Conservation (phyloP, 2,329 filamentous ascomycete species). For the Colletotrichum gloeosporioides region DNA sequence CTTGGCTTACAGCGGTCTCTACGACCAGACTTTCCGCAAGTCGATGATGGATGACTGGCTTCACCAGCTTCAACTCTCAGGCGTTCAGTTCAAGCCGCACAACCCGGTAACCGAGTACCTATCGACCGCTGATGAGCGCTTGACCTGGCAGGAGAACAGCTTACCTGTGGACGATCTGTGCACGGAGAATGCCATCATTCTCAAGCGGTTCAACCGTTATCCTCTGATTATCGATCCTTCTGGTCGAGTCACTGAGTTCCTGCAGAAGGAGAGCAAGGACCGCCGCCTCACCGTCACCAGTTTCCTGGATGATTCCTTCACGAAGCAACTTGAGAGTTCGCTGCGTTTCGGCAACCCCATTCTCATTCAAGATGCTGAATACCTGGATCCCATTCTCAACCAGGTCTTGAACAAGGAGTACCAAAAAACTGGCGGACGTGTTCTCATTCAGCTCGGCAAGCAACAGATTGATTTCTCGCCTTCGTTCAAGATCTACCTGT, state of each 20-base stretch:
- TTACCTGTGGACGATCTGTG: constrained; percentile 96
- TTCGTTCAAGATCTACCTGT: constrained; percentile 92
- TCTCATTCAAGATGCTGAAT: constrained; percentile 96
- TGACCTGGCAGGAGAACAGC: constrained; percentile 93
- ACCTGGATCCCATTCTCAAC: constrained; percentile 95
- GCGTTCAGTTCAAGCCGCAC: constrained; percentile 88
- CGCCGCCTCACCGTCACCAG: constrained; percentile 94
- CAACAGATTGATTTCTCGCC: constrained; percentile 99
- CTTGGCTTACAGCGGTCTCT: constrained; percentile 94
- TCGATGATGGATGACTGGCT: constrained; percentile 98
- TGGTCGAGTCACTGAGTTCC: constrained; percentile 90
- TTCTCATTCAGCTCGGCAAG: constrained; percentile 96
- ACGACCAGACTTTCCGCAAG: constrained; percentile 97
- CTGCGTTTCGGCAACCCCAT: constrained; percentile 98
- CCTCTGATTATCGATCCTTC: constrained; percentile 98
- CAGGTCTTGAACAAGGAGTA: constrained; percentile 99
- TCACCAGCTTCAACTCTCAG: constrained; percentile 90
- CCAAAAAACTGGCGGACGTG: constrained; percentile 96
- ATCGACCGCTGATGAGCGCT: constrained; percentile 92
- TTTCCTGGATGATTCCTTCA: constrained; percentile 97
- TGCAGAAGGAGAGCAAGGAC: constrained; percentile 93
- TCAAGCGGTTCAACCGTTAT: constrained; percentile 98
- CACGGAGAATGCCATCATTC: constrained; percentile 97
- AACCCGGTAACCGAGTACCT: constrained; percentile 97
- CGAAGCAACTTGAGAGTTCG: constrained; percentile 96